phyloP scores from a whole-genome alignment of 805 yeast species.

The Wickerhamomyces bisporus region DNA sequence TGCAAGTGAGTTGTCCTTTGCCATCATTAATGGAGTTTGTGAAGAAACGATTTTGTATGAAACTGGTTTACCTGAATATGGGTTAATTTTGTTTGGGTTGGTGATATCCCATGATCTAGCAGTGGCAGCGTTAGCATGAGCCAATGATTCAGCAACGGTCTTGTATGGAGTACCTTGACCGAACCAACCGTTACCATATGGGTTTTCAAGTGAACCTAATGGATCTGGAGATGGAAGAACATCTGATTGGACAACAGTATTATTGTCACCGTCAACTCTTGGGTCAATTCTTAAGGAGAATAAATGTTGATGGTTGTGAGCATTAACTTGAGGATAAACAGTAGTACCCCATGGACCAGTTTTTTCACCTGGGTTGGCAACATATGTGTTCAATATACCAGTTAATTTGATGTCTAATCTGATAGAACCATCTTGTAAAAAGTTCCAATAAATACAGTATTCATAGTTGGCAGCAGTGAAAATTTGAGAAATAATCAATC shows the following conservation, averaged over 20 bases:
- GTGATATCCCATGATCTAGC: conserved; percentile 74
- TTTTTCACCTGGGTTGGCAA: conserved; percentile 59
- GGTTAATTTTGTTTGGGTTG: conserved; percentile 63
- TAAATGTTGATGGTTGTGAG: conserved; percentile 84
- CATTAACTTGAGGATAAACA: conserved; percentile 76
- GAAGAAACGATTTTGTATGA: conserved; percentile 74
- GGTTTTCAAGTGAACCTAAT: conserved; percentile 62
- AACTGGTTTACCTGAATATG: conserved; percentile 69
- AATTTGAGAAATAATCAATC: conserved; percentile 69
- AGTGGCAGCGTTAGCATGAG: conserved; percentile 55
- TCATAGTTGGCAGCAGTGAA: conserved; percentile 87
- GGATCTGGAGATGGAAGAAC: conserved; percentile 55
- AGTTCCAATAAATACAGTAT: conserved; percentile 78
- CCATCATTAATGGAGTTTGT: conserved; percentile 68
- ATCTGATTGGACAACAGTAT: conserved; percentile 66
- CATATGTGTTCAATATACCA: conserved; percentile 75
- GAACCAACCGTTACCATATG: conserved; percentile 74
- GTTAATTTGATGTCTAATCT: conserved; percentile 75
- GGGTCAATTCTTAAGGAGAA: conserved; percentile 77
- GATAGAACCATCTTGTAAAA: conserved; percentile 81
- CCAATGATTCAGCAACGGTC: conserved; percentile 61
- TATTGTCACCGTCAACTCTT: conserved; percentile 74
- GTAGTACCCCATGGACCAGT: conserved; percentile 75
- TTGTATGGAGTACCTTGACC: conserved; percentile 62
- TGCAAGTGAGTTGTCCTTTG: conserved; percentile 69